Evolutionary conservation across 441 rosid genomes (phyloP).

Genomic region (Theobroma grandiflorum): DNA sequence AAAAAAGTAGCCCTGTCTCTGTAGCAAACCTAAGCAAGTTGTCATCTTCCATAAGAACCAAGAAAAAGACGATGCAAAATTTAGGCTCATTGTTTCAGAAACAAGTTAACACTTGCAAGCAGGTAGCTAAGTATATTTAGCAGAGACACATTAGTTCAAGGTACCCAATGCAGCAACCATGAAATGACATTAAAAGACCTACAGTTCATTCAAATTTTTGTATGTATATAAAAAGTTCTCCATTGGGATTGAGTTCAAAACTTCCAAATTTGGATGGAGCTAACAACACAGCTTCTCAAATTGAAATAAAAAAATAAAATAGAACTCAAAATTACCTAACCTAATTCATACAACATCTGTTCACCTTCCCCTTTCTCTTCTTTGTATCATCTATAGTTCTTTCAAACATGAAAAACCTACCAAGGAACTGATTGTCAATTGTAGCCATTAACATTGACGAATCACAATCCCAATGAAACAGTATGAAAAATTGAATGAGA

Average conservation of each 20-base stretch:
- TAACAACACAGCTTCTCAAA: slow-evolving; percentile 10
- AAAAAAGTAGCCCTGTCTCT: neutral
- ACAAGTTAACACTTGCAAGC: neutral
- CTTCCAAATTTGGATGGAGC: slow-evolving; percentile 1
- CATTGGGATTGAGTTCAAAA: neutral
- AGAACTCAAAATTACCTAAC: neutral
- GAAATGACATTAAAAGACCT: neutral
- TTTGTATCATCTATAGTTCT: neutral
- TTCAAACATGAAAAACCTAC: neutral
- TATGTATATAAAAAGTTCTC: neutral
- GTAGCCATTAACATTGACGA: neutral
- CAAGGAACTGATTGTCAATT: neutral
- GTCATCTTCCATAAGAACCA: neutral
- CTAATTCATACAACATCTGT: neutral
- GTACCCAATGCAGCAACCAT: neutral
- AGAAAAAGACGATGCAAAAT: slow-evolving; percentile 4
- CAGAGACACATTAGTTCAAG: neutral
- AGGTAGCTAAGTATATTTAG: neutral
- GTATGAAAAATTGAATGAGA: neutral
- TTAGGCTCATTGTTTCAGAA: neutral
- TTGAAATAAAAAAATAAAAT: neutral
- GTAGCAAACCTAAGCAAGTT: neutral
- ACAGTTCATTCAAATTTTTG: neutral
- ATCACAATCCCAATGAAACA: neutral
- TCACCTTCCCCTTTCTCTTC: neutral